Conservation (phyloP, 331 rosid genomes). For the Stylosanthes scabra region DNA sequence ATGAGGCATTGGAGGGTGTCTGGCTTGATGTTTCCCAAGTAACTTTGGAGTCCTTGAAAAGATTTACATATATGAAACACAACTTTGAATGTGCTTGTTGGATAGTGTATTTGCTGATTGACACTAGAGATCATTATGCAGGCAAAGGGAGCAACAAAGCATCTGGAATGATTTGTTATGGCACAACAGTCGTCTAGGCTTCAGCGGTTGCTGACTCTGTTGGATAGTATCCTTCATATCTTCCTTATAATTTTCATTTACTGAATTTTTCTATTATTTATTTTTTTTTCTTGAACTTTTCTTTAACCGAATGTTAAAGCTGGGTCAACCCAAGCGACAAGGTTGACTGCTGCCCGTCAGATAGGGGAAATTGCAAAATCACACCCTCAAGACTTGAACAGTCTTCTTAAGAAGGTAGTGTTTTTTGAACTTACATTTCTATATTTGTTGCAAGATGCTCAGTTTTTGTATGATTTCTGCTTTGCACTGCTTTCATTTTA, state of each 20-base stretch:
- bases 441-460: slow-evolving; percentile 29
- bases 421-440: slow-evolving; percentile 11
- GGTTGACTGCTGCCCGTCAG: slow-evolving; percentile 98
- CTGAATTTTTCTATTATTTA: slow-evolving; percentile 1
- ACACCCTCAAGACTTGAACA: slow-evolving; percentile 85
- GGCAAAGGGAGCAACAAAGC: slow-evolving; percentile 34
- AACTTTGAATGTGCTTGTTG: slow-evolving; percentile 31
- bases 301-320: slow-evolving; percentile 73
- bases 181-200: slow-evolving; percentile 99
- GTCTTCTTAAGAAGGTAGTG: slow-evolving; percentile 86
- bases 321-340: slow-evolving; percentile 96
- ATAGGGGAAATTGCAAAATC: slow-evolving; percentile 97
- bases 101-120: slow-evolving; percentile 37
- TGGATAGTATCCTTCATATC: slow-evolving; percentile 87
- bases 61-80: not conserved
- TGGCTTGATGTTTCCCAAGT: slow-evolving; percentile 34
- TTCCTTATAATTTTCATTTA: not conserved
- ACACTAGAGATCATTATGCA: slow-evolving; percentile 21
- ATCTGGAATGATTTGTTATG: slow-evolving; percentile 84
- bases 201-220: slow-evolving; percentile 94
- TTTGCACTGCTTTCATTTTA: not conserved
- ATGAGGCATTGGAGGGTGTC: slow-evolving; percentile 8
- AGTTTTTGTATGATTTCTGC: slow-evolving; percentile 9
- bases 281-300: slow-evolving; percentile 36
- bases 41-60: slow-evolving; percentile 10